These are phyloP conservation scores for Diaporthe vexans DNA, from an alignment of 2,329 filamentous ascomycete species.

Conservation along the genomic window DNA sequence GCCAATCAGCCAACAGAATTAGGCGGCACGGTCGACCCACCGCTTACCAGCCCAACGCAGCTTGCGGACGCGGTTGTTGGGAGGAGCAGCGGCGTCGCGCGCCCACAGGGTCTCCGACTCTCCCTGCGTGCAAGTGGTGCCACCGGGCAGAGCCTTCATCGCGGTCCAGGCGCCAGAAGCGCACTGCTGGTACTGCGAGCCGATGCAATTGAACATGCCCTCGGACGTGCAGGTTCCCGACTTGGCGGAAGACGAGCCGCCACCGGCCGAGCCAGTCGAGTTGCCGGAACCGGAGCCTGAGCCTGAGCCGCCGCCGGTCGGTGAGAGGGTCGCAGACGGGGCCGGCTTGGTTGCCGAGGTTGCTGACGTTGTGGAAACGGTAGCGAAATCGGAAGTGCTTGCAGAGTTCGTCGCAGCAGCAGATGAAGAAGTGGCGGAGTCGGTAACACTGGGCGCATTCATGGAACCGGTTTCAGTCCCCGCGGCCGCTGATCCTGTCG, in stretches of 20 bases:
- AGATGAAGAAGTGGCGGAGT: neutral
- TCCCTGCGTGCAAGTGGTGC: conserved; percentile 49
- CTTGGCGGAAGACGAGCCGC: conserved; percentile 42
- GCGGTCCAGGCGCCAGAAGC: conserved; percentile 50
- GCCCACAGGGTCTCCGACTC: conserved; percentile 38
- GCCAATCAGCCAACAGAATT: neutral
- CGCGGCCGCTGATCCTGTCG: neutral
- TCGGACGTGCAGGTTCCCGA: conserved; percentile 50
- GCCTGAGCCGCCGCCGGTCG: conserved; percentile 31
- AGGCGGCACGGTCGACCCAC: neutral
- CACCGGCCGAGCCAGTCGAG: conserved; percentile 24
- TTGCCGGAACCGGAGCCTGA: conserved; percentile 9
- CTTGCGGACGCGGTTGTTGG: conserved; percentile 5
- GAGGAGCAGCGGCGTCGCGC: neutral
- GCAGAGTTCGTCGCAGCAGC: neutral
- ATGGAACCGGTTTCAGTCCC: neutral
- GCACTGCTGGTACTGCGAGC: conserved; percentile 52
- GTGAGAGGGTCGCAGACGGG: conserved; percentile 29
- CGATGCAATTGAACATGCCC: conserved; percentile 54
- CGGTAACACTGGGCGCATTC: conserved; percentile 1
- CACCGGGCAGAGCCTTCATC: conserved; percentile 48
- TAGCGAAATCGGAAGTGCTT: neutral
- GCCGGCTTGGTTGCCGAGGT: conserved; percentile 5
- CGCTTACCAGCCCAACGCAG: conserved; percentile 15
- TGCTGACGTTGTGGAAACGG: conserved; percentile 17